Evolutionary conservation across 2,329 filamentous ascomycete species (phyloP).

Genomic region (Lasiodiplodia theobromae): DNA sequence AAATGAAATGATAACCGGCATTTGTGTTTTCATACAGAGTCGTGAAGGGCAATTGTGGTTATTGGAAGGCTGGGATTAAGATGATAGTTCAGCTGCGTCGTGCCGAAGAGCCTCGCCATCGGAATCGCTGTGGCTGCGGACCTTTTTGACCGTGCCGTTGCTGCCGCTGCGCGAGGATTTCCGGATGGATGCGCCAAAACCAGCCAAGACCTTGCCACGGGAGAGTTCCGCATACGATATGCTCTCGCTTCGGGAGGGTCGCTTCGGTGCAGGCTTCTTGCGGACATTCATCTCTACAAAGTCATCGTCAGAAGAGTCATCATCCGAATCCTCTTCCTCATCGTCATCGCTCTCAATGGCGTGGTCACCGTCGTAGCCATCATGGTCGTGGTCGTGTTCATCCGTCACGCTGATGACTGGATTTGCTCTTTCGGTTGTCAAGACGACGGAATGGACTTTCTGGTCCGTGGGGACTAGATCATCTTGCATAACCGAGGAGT

Average conservation of each 20-base stretch:
- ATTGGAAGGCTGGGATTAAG: neutral
- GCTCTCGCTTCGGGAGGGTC: conserved; percentile 40
- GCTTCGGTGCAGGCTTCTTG: conserved; percentile 15
- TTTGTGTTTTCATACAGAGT: conserved; percentile 13
- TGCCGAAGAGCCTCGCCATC: conserved; percentile 23
- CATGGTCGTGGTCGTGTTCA: conserved; percentile 40
- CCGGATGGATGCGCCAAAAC: conserved; percentile 37
- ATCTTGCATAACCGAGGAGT: conserved; percentile 52
- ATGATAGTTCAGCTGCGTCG: conserved; percentile 16
- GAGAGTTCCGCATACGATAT: conserved; percentile 48
- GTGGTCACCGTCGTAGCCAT: conserved; percentile 49
- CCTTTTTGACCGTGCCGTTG: conserved; percentile 59
- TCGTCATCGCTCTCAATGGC: conserved; percentile 52
- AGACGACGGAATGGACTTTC: neutral
- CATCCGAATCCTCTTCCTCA: conserved; percentile 47
- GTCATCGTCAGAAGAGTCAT: conserved; percentile 46
- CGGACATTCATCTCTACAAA: conserved; percentile 44
- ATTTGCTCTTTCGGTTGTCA: neutral
- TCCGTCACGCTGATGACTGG: conserved; percentile 5
- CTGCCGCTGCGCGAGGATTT: conserved; percentile 55
- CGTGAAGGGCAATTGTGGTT: neutral
- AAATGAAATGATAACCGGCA: conserved; percentile 8
- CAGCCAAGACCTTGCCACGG: conserved; percentile 38
- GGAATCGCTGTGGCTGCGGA: conserved; percentile 38
- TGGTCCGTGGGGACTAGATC: conserved; percentile 37